A percentile compares a stretch with the other conserved stretches of the same genome.
Conservation (phyloP, 202 grass and related monocot genomes). For the Schoenoplectus triqueter region DNA sequence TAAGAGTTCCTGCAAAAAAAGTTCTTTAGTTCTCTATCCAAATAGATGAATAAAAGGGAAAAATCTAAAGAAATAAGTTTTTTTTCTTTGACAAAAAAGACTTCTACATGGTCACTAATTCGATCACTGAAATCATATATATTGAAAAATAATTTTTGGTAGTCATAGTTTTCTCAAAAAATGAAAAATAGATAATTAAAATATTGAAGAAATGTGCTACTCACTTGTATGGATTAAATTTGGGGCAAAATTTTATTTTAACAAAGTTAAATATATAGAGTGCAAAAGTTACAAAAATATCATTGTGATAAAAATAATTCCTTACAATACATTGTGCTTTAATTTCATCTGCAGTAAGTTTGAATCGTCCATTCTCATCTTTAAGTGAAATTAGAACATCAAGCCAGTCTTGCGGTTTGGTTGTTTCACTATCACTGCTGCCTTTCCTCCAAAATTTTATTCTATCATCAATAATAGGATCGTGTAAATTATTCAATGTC, state of each 20-base stretch:
- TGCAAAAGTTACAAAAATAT: not conserved
- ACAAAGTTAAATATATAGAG: no score
- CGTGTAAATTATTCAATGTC: slow-evolving; percentile 53
- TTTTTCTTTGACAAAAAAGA: no score
- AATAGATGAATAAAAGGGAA: not conserved
- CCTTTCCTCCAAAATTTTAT: slow-evolving; percentile 43
- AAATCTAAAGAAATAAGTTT: not conserved
- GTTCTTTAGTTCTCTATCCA: not conserved
- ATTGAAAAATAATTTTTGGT: no score
- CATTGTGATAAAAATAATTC: not conserved
- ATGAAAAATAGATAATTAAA: not conserved
- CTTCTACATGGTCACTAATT: no score
- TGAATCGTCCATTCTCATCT: slow-evolving; percentile 19
- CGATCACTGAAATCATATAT: no score
- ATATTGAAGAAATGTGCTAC: not conserved
- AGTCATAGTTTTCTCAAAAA: not conserved
- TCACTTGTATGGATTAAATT: not conserved
- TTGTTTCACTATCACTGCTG: not conserved
- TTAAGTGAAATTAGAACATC: slow-evolving; percentile 54
- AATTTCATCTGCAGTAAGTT: slow-evolving; percentile 56
- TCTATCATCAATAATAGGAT: slow-evolving; percentile 46
- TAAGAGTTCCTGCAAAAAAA: slow-evolving; percentile 42
- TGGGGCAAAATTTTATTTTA: no score
- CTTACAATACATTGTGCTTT: slow-evolving; percentile 51
- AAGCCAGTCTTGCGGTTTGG: slow-evolving; percentile 44